Conservation (phyloP, 305 asterid genomes). For the Nicotiana rustica region DNA sequence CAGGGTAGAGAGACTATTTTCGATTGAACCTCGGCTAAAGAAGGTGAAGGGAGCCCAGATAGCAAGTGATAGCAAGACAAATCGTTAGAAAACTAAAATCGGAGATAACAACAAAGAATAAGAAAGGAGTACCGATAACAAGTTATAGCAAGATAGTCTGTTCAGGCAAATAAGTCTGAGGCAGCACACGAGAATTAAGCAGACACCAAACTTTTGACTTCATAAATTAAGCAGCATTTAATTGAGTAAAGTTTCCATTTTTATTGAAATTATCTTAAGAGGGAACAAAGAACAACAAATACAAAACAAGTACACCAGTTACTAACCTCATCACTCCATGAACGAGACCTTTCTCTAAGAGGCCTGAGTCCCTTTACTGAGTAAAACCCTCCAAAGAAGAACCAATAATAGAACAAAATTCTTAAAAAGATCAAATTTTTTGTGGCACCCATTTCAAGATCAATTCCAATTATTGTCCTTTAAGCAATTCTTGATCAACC, state of each 20-base stretch:
- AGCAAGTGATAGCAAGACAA: no score
- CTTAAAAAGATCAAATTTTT: constrained; percentile 46
- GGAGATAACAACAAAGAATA: no score
- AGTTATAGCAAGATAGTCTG: no score
- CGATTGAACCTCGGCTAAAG: no score
- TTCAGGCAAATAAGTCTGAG: no score
- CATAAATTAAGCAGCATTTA: not conserved
- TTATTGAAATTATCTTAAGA: not conserved
- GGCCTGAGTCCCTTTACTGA: constrained; percentile 81
- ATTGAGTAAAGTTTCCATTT: constrained; percentile 3
- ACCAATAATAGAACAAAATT: constrained; percentile 58
- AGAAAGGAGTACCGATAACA: no score
- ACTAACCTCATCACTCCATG: constrained; percentile 98
- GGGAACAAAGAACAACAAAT: not conserved
- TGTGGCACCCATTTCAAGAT: constrained; percentile 60
- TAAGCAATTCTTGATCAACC: constrained; percentile 47
- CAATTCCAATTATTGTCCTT: constrained; percentile 51
- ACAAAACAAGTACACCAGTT: constrained; percentile 21
- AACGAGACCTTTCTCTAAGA: constrained; percentile 71
- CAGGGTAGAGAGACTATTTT: no score
- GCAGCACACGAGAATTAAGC: not conserved
- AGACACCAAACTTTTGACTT: not conserved
- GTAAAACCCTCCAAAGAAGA: constrained; percentile 44
- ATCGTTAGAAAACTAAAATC: no score
- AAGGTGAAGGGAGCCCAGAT: no score